These are phyloP conservation scores for Lithohypha guttulata DNA, from an alignment of 2,329 filamentous ascomycete species.

Conservation along the genomic window DNA sequence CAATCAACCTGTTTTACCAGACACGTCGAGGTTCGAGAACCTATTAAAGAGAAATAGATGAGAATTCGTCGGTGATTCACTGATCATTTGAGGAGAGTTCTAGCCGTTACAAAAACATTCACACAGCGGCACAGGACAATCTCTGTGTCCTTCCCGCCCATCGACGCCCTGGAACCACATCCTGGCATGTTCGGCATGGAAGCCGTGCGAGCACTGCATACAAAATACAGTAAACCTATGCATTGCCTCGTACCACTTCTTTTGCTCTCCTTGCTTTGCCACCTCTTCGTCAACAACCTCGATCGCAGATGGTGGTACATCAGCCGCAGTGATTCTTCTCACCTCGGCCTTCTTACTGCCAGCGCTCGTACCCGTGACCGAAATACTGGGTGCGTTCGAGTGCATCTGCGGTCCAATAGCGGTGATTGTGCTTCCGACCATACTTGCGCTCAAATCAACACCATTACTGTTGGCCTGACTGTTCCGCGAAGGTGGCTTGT, in stretches of 20 bases:
- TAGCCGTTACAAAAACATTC: conserved; percentile 40
- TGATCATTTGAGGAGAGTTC: too few relatives aligned
- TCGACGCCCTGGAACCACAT: conserved; percentile 43
- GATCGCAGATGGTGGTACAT: not conserved
- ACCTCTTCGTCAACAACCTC: conserved; percentile 6
- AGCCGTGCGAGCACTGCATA: conserved; percentile 52
- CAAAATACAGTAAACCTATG: conserved; percentile 50
- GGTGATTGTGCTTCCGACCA: conserved; percentile 18
- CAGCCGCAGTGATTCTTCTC: conserved; percentile 7
- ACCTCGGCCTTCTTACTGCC: not conserved
- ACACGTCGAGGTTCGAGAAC: too few relatives aligned
- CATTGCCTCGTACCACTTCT: conserved; percentile 35
- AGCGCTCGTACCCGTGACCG: conserved; percentile 4
- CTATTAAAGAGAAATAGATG: too few relatives aligned
- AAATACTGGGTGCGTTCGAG: conserved; percentile 10
- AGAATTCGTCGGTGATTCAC: too few relatives aligned
- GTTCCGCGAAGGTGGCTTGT: conserved; percentile 10
- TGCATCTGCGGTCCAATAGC: conserved; percentile 17
- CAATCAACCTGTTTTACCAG: too few relatives aligned
- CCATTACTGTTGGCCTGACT: conserved; percentile 10
- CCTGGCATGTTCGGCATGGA: conserved; percentile 52
- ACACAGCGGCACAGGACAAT: conserved; percentile 47
- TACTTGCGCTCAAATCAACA: conserved; percentile 15
- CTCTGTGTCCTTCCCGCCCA: conserved; percentile 29
- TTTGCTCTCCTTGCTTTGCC: conserved; percentile 7